Evolutionary conservation across 805 yeast genomes (phyloP), one percentile per base, ranked within the genome.

Genomic region (Metschnikowia gruessii): DNA sequence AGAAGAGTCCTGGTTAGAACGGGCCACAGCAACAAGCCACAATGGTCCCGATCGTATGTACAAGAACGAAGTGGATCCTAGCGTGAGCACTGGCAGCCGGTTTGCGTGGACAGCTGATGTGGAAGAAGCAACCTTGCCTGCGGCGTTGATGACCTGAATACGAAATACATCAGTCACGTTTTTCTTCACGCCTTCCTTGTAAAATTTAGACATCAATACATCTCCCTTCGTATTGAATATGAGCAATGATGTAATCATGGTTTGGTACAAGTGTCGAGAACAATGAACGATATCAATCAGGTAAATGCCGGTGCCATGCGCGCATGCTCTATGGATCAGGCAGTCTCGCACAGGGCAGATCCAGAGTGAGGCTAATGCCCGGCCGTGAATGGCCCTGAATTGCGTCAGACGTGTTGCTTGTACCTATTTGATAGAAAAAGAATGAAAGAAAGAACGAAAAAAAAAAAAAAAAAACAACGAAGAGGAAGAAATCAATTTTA

Each of bases 61-160:
- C 44, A 89, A 75, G 61, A 92, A 94, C 0, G 96, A 85, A 0
- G 98, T 94, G 0, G 96, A 87, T 1, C 98, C 98, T 37, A 94
- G 68, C 0, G 98, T 94, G 37, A 92, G 68, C 33, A 72, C 69
- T 10, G 77, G 77, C 42, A 72, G 69, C 40, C 70, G 59, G 40
- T 58, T 61, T 37, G 64, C 66, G 31, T 51, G 48, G 31, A 46
- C 46, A 35, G 55, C 51, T 33, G 58, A 42, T 29, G 49, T 49
- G 31, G 51, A 42, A 39, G 55, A 41, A 37, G 58, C 32, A 21
- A 45, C 47, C 37, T 61, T 59, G 26, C 60, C 53, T 26, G 55
- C 72, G 46, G 83, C 77, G 43, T 87, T 74, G 35, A 92, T 88
- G 22, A 92, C 96, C 61, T 92, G 97, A 45, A 90, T 83, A n/a